Percentiles rank a stretch among this genome's conserved stretches.
Conservation (phyloP, 495 filamentous ascomycete species). For the Penicillium coprophilum region DNA sequence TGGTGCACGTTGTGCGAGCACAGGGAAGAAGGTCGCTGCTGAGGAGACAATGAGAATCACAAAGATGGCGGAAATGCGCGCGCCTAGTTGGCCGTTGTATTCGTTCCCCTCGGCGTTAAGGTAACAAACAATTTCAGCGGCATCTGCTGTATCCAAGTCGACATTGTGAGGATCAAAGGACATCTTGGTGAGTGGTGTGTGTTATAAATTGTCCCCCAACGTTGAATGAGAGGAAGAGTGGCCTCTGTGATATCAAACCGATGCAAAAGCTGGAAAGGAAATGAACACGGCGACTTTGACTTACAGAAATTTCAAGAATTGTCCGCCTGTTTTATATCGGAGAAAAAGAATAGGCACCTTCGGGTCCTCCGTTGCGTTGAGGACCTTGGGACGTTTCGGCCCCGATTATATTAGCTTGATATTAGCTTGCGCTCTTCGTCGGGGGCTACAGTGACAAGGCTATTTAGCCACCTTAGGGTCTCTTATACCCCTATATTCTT, state of each 20-base stretch:
- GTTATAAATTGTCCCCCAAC: neutral
- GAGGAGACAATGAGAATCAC: conserved; percentile 44
- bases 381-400: conserved; percentile 28
- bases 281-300: neutral
- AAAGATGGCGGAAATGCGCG: conserved; percentile 46
- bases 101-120: conserved; percentile 37
- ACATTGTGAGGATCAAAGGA: conserved; percentile 42
- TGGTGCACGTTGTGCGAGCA: conserved; percentile 56
- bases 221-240: neutral
- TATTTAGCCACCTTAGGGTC: neutral
- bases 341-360: conserved; percentile 9
- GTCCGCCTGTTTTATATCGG: conserved; percentile 21
- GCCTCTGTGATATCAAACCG: neutral
- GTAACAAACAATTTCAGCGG: conserved; percentile 38
- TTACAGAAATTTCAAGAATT: conserved; percentile 8
- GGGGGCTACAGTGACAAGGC: neutral
- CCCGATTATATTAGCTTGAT: conserved; percentile 7
- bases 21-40: conserved; percentile 59
- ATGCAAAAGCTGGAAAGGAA: neutral
- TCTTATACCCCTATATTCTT: neutral
- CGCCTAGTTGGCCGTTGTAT: conserved; percentile 45
- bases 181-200: conserved; percentile 18
- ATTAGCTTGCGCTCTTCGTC: neutral
- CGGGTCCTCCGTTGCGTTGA: conserved; percentile 19
- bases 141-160: conserved; percentile 37